Evolutionary conservation across 208 protist genomes (phyloP).

Genomic region (Crithidia brevicula): DNA sequence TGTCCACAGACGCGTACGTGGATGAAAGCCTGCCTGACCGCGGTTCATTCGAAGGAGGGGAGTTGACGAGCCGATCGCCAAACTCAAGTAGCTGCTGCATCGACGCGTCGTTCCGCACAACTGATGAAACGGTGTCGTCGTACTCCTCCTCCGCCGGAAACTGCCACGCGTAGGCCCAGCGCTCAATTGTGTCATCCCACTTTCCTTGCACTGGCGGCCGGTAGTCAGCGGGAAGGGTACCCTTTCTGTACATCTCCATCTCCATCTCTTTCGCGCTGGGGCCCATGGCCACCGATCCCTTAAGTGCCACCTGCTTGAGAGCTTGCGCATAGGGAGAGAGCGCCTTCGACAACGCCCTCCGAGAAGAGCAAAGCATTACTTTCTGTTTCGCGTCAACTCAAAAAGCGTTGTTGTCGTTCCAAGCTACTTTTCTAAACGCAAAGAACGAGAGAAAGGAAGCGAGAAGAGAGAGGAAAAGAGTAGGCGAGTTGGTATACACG

Average conservation of each 20-base stretch:
- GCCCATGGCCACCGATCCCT: conserved; percentile 73
- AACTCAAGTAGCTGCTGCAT: conserved; percentile 76
- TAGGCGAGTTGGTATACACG: background rate
- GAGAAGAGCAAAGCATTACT: conserved; percentile 18
- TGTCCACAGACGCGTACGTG: conserved; percentile 32
- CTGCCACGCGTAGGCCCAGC: conserved; percentile 93
- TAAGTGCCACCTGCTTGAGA: conserved; percentile 83
- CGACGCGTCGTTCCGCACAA: conserved; percentile 55
- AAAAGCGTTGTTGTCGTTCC: no score
- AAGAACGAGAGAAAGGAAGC: conserved; percentile 23
- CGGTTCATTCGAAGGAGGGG: conserved; percentile 49
- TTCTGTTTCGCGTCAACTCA: background rate
- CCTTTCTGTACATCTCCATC: conserved; percentile 78
- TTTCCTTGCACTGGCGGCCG: conserved; percentile 80
- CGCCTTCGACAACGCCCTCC: conserved; percentile 42
- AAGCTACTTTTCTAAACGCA: no score
- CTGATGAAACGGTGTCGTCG: conserved; percentile 50
- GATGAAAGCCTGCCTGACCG: conserved; percentile 48
- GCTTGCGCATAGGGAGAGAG: conserved; percentile 91
- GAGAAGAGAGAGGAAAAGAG: background rate
- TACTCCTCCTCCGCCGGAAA: conserved; percentile 85
- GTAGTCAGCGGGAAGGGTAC: conserved; percentile 83
- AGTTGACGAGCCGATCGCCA: conserved; percentile 50
- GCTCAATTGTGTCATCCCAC: conserved; percentile 93
- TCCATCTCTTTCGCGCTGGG: conserved; percentile 85